These are phyloP conservation scores for Yamagishiella unicocca DNA, from an alignment of 139 green algal species.

Conservation along the genomic window DNA sequence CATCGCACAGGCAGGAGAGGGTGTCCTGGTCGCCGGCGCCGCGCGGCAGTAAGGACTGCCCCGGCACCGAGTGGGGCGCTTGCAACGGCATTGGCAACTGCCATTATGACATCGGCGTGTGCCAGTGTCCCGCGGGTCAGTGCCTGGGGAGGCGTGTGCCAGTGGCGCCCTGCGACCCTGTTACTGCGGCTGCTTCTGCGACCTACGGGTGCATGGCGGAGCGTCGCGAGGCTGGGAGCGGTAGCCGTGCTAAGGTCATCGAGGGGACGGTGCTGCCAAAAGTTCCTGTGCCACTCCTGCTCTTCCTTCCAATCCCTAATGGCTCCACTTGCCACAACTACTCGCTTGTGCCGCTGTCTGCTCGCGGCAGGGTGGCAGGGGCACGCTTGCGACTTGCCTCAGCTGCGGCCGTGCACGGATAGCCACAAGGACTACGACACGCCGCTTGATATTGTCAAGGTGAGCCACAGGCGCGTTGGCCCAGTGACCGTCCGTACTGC, in stretches of 20 bases:
- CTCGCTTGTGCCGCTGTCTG: too few relatives aligned
- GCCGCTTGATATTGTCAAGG: neutral
- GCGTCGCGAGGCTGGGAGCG: neutral
- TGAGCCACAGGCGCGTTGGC: neutral
- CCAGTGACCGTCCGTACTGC: neutral
- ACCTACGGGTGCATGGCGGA: neutral
- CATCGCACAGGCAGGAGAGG: neutral
- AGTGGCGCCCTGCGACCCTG: neutral
- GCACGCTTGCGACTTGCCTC: neutral
- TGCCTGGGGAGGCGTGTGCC: neutral
- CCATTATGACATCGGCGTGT: conserved; percentile 44
- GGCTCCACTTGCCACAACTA: too few relatives aligned
- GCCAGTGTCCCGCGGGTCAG: conserved; percentile 39
- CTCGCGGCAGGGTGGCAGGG: conserved; percentile 37
- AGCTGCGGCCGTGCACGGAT: conserved; percentile 26
- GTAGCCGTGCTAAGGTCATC: neutral
- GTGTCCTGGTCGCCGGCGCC: conserved; percentile 37
- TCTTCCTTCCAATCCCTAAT: neutral
- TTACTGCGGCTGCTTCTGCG: neutral
- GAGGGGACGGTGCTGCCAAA: neutral
- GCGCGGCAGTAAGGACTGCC: conserved; percentile 32
- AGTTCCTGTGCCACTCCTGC: neutral
- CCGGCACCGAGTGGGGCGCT: conserved; percentile 32
- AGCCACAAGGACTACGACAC: neutral
- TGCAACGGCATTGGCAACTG: conserved; percentile 45